Evolutionary conservation across 192 early-diverging fungal species (phyloP), one percentile per base, ranked within the genome.

Genomic region (Thoreauomyces humboldtii): DNA sequence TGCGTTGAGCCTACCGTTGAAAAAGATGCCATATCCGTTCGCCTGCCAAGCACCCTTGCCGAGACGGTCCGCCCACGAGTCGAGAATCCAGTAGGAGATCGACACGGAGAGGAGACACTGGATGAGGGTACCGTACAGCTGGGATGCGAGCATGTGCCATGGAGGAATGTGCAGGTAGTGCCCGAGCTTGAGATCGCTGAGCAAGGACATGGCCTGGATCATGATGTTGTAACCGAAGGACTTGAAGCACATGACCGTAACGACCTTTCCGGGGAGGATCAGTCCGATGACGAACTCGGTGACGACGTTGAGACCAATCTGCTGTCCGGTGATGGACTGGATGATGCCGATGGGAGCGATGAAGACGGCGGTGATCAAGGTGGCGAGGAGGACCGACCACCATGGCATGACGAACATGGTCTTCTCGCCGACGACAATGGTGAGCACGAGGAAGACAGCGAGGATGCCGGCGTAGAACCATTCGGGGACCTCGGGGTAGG

Each of bases 191-290:
- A 93, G 72, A 71, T 91, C 89, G 21, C 54, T 29, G 9, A 85
- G 59, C 37, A 94, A 84, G 25, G 77, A 75, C 38, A 94, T 66
- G 37, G 87, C 87, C 77, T 95, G 92, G 27, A 77, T 72, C 76
- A 92, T 79, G 9, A 86, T 80, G 59, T 89, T 92, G 70, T 86
- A 87, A 47, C 90, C 91, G 57, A 89, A 88, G 15, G 89, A 88
- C 78, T 95, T 95, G 83, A 92, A 95, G 6, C 86, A 85, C 34
- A 92, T 88, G 50, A 92, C 90, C 63, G 86, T 86, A 34, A 93
- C 87, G 14, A 90, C 82, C 53, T 93, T 74, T 24, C 92, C 93
- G 6, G 91, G 90, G 38, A 87, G 70, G 4, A 89, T 77, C 55
- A 88, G 89, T 58, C 93, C 93, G 46, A 86, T 88, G 55, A 93